A percentile compares a stretch with the other conserved stretches of the same genome.
phyloP scores from a whole-genome alignment of 805 yeast species.

The Zygosaccharomyces siamensis region DNA sequence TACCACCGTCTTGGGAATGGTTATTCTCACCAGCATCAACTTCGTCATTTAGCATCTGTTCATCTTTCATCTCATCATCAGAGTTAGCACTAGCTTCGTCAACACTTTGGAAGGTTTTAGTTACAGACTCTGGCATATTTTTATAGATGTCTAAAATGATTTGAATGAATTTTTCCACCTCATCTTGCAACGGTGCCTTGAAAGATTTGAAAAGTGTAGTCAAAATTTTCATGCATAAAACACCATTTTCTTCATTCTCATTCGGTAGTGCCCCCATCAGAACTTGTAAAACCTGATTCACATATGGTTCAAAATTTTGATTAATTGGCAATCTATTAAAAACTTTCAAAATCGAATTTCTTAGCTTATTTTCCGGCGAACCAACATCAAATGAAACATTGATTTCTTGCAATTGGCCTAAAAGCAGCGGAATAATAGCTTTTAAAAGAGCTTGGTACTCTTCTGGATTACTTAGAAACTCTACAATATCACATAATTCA shows the following conservation, averaged over 20 bases:
- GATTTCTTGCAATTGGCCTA: constrained; percentile 55
- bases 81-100: constrained; percentile 12
- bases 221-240: constrained; percentile 79
- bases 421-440: constrained; percentile 64
- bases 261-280: constrained; percentile 55
- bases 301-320: constrained; percentile 71
- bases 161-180: constrained; percentile 74
- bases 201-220: constrained; percentile 83
- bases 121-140: constrained; percentile 71
- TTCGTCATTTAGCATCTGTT: constrained; percentile 10
- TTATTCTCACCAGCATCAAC: constrained; percentile 6
- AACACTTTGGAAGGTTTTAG: constrained; percentile 53
- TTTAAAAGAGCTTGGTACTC: constrained; percentile 77
- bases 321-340: constrained; percentile 78
- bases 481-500: constrained; percentile 83
- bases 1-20: constrained; percentile 4
- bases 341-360: constrained; percentile 72
- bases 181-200: constrained; percentile 58
- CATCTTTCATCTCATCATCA: constrained; percentile 12
- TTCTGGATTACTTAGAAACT: constrained; percentile 70
- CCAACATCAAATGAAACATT: constrained; percentile 66
- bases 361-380: constrained; percentile 69
- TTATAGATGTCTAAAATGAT: constrained; percentile 71
- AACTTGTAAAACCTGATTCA: constrained; percentile 51
- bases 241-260: constrained; percentile 96